These are phyloP conservation scores for Ophiosphaerella herpotricha DNA, from an alignment of 2,329 filamentous ascomycete species.

Conservation along the genomic window DNA sequence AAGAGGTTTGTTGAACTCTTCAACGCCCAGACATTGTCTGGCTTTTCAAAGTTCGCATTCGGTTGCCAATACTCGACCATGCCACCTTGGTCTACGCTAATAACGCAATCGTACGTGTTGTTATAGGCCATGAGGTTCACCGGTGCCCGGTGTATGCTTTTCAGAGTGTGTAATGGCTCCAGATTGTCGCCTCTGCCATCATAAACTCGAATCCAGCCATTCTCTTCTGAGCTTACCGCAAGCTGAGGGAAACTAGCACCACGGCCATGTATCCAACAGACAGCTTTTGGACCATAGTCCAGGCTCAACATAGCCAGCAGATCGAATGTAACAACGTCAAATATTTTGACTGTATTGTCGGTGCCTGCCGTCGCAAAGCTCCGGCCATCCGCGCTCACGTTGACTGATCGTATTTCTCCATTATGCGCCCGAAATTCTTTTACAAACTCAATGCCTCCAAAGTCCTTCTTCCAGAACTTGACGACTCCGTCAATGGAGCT, in stretches of 20 bases:
- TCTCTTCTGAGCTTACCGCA: slow-evolving; percentile 77
- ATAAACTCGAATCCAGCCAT: slow-evolving; percentile 77
- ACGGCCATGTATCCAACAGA: slow-evolving; percentile 88
- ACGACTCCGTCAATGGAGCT: slow-evolving; percentile 93
- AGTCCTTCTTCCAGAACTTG: slow-evolving; percentile 99
- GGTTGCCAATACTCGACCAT: slow-evolving; percentile 98
- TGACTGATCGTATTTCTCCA: slow-evolving; percentile 82
- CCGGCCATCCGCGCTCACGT: slow-evolving; percentile 84
- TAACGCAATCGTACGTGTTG: slow-evolving; percentile 82
- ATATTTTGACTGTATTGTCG: slow-evolving; percentile 80
- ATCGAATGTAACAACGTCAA: slow-evolving; percentile 78
- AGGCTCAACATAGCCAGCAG: slow-evolving; percentile 69
- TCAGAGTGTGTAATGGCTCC: slow-evolving; percentile 75
- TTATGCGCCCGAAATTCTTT: slow-evolving; percentile 95
- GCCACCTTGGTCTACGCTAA: slow-evolving; percentile 85
- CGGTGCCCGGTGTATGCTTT: slow-evolving; percentile 77
- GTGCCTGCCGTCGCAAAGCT: slow-evolving; percentile 88
- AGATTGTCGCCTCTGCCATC: slow-evolving; percentile 85
- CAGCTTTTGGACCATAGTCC: slow-evolving; percentile 72
- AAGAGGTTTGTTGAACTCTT: slow-evolving; percentile 95
- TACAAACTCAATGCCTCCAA: slow-evolving; percentile 90
- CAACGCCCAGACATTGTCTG: slow-evolving; percentile 85
- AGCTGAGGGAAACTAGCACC: slow-evolving; percentile 87
- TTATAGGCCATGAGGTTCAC: slow-evolving; percentile 91
- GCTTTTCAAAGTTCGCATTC: slow-evolving; percentile 81